Evolutionary conservation across 1,284 basidiomycete species (phyloP).

Genomic region (Trichosporon ovoides): DNA sequence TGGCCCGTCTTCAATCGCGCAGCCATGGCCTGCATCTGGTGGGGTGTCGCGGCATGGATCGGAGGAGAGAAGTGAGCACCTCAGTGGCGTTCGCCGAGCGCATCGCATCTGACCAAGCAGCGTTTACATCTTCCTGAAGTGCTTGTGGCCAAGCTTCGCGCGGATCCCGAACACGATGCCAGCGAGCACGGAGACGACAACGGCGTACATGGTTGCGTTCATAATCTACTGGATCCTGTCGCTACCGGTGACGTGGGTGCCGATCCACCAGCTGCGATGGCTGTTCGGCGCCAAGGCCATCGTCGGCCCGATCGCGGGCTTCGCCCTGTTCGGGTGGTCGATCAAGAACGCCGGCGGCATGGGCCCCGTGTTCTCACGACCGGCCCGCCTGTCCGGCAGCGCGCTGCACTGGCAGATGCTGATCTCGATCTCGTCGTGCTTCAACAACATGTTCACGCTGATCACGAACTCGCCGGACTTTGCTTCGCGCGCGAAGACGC

Average conservation of each 20-base stretch:
- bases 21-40: conserved; percentile 58
- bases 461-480: conserved; percentile 64
- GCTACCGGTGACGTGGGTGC: conserved; percentile 72
- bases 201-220: conserved; percentile 59
- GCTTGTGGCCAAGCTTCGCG: conserved; percentile 68
- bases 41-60: conserved; percentile 73
- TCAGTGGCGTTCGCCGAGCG: no score
- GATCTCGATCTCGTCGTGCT: conserved; percentile 67
- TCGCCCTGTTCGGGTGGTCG: conserved; percentile 75
- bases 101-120: conserved; percentile 28
- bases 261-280: conserved; percentile 72
- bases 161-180: conserved; percentile 66
- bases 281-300: conserved; percentile 75
- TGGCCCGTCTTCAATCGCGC: conserved; percentile 19
- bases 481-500: conserved; percentile 64
- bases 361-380: conserved; percentile 69
- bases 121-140: conserved; percentile 63
- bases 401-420: conserved; percentile 75
- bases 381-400: conserved; percentile 62
- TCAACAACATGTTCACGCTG: conserved; percentile 60
- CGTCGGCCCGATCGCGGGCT: conserved; percentile 60
- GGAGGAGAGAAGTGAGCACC: conserved; percentile 54
- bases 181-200: conserved; percentile 53
- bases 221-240: conserved; percentile 80
- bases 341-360: conserved; percentile 72